Evolutionary conservation across 169 alveolate species (phyloP), one percentile per base, ranked within the genome.

Genomic region (Neospora caninum): DNA sequence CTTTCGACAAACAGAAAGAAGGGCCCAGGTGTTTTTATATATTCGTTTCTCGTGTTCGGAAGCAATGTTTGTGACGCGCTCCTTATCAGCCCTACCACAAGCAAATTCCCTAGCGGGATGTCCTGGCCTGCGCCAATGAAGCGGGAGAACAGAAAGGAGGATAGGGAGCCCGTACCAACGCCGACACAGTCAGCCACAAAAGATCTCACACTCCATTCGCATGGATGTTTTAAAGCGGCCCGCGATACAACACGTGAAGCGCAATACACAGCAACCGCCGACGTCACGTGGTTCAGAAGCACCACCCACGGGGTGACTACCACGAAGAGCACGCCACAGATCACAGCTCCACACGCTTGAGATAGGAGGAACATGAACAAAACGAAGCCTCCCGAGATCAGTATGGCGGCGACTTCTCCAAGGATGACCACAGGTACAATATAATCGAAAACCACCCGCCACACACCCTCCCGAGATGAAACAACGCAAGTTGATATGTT

Each of bases 261-360:
- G 31, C 87, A 78, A 34, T 78, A 78, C 25, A 39, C 87, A 31
- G 87, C 87, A 78, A 78, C 45, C 16, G 87, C 87, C 45, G 87
- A 78, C 42, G 45, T 78, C 6, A 39, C 87, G 41, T 78, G 53
- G 0, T 34, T 39, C 29, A 34, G 20, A 0, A 78, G 45, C 41
- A 39, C 43, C 34, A 39, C 27, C 31, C 41, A 39, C 20, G 87
- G 87, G 41, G 87, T 78, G 41, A 34, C 43, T 22, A 39, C 43
- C 27, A 78, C 29, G 43, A 78, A 78, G 20, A 78, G 45, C 42
- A 78, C 42, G 43, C 87, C 87, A 39, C 87, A 39, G 39, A 78
- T 18, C 45, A 78, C 39, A 34, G 45, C 87, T 7, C 87, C 87
- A 34, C 43, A 78, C 43, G 87, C 87, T 38, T 78, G 87, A 78